These are phyloP conservation scores for Obelidium mucronatum DNA, from an alignment of 192 early-diverging fungal species.

Conservation along the genomic window DNA sequence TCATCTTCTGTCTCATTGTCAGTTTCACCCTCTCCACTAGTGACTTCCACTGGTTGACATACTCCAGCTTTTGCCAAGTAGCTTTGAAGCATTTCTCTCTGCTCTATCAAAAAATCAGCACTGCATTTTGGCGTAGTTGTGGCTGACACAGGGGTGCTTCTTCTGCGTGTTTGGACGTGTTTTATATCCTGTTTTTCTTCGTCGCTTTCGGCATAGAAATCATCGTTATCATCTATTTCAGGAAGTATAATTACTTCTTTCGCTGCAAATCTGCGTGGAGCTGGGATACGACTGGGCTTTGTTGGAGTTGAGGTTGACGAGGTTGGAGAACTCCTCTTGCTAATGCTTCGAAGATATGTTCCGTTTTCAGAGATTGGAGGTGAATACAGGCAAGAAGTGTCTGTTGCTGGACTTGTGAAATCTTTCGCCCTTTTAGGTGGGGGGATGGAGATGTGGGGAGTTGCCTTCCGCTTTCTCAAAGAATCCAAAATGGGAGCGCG, in stretches of 20 bases:
- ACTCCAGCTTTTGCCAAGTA: background rate
- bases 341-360: background rate
- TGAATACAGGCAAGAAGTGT: background rate
- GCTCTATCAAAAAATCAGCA: background rate
- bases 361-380: background rate
- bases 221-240: slow-evolving; percentile 8
- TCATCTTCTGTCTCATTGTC: background rate
- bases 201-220: slow-evolving; percentile 7
- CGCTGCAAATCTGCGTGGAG: background rate
- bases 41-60: background rate
- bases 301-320: background rate
- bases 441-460: background rate
- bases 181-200: background rate
- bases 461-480: background rate
- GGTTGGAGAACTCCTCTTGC: background rate
- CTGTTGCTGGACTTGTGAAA: background rate
- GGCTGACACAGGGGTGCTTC: background rate
- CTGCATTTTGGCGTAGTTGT: background rate
- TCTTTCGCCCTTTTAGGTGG: background rate
- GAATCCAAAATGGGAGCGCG: background rate
- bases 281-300: background rate
- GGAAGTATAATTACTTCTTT: background rate
- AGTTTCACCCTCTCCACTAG: background rate
- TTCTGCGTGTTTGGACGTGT: background rate
- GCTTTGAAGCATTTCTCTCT: background rate